phyloP scores from a whole-genome alignment of 371 early-diverging fungal species.

The Mucor lusitanicus region DNA sequence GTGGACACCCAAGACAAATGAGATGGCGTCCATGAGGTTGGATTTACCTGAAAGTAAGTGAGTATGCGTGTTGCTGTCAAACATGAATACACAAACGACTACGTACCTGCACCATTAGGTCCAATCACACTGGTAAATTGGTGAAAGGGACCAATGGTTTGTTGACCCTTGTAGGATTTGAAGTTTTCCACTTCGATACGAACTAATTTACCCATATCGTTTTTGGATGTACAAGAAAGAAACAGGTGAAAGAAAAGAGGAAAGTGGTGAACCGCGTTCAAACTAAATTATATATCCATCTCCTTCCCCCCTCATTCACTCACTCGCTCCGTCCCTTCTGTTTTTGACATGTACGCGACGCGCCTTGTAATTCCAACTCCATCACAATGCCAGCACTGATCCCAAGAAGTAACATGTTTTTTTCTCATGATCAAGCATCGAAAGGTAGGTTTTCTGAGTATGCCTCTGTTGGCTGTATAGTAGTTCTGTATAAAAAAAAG shows the following conservation, averaged over 20 bases:
- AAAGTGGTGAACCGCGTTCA: constrained; percentile 7
- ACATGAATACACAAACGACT: background rate
- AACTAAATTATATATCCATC: background rate
- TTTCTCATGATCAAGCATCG: no score
- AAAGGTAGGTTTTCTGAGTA: no score
- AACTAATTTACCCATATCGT: constrained; percentile 76
- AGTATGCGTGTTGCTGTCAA: no score
- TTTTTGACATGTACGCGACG: constrained; percentile 2
- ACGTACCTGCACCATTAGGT: constrained; percentile 96
- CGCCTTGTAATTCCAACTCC: background rate
- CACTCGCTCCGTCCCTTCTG: background rate
- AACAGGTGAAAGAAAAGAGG: constrained; percentile 6
- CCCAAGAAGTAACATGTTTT: no score
- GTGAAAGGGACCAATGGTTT: constrained; percentile 94
- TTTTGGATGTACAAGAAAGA: constrained; percentile 1
- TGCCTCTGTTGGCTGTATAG: no score
- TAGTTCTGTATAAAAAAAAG: no score
- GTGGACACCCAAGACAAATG: constrained; percentile 96
- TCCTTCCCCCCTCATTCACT: background rate
- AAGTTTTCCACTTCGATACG: constrained; percentile 97
- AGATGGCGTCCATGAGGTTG: constrained; percentile 99
- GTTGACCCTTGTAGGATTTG: constrained; percentile 96
- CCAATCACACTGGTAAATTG: constrained; percentile 98
- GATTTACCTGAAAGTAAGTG: constrained; percentile 80
- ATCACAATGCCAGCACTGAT: background rate